Base-by-base conservation (phyloP, 805 yeast species). In the Cyberlindnera amylophila region DNA sequence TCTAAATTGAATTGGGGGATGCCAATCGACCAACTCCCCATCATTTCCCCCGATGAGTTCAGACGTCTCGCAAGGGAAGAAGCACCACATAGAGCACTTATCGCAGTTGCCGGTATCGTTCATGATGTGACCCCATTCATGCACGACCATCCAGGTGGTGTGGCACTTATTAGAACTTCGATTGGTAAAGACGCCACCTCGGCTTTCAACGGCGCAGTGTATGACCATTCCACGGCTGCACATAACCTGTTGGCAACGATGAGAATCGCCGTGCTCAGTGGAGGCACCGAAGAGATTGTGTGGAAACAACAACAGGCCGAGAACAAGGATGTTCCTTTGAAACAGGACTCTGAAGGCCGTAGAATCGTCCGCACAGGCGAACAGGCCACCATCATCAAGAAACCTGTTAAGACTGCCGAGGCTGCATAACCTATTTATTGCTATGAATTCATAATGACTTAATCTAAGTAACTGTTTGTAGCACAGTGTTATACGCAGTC, bases 151-250 rank as follows among this genome's bases (percentile, higher is more conserved):
- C 98, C 98, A 2, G 98, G 98, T 51, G 98, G 98, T 2, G 64
- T 79, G 26, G 82, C 90, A 5, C 72, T 90, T 38, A 78, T 90
- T 42, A 71, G 70, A 50, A 81, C 93, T 0, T 86, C 95, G 2
- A 81, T 86, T 44, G 97, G 97, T 11, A 86, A 85, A 62, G 97
- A 90, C 62, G 96, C 96, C 8, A 89, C 97, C 3, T 81, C 85
- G 39, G 96, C 95, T 2, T 90, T 90, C 64, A 88, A 83, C 61
- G 97, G 98, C 17, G 97, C 96, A 3, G 97, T 90, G 11, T 90
- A 90, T 65, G 78, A 79, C 42, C 98, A 90, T 63, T 84, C 93
- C 54, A 88, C 91, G 44, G 97, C 97, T 0, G 97, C 96, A 1
- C 85, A 83, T 58, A 90, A 90, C 64, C 65, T 90, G 46, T 69